Evolutionary conservation across 768 basidiomycete genomes (phyloP), one percentile per base, ranked within the genome.

Genomic region (Phanerochaete carnosa): DNA sequence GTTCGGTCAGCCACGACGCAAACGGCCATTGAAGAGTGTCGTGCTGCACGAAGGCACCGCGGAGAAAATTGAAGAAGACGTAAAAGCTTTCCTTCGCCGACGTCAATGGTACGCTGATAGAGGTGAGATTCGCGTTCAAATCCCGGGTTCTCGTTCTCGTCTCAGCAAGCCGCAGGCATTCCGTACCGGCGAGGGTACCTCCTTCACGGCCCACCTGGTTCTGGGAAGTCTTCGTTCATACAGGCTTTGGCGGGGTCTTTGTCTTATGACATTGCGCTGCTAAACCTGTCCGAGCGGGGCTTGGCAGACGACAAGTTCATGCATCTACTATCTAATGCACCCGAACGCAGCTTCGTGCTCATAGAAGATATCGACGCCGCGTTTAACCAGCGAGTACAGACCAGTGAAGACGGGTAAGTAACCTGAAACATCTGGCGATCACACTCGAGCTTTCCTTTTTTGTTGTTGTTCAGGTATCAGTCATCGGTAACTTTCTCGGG

Each of bases 331-430:
- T 93, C 95, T 3, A 94, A 97, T 68, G 91, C 88, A 1, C 96
- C 96, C 0, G 94, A 97, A 69, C 83, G 93, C 59, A 93, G 92
- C 67, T 87, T 99, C 69, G 83, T 98, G n/a, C 81, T 98, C 30
- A 92, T 99, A 49, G 97, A 99, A 74, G 97, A 99, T 64, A 85
- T 99, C 13, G 97, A 99, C 70, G 95, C 96, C 29, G 96, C 95
- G 0, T 98, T 99, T 74, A 94, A 92, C 66, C 91, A 93, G 64
- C 88, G 97, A 28, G 87, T 91, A 5, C 94, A 94, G 73, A 92
- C 89, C 0, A 85, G 84, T 55, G 95, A 94, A 65, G 95, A 98
- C 65, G 97, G 96, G 93, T 96, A 72, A 74, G 86, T 73, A 37
- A 26, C n/a, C 49, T n/a, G n/a, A n/a, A n/a, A n/a, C n/a, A n/a